phyloP scores from a whole-genome alignment of 2,329 filamentous ascomycete genomes.

The Fusarium falciforme region DNA sequence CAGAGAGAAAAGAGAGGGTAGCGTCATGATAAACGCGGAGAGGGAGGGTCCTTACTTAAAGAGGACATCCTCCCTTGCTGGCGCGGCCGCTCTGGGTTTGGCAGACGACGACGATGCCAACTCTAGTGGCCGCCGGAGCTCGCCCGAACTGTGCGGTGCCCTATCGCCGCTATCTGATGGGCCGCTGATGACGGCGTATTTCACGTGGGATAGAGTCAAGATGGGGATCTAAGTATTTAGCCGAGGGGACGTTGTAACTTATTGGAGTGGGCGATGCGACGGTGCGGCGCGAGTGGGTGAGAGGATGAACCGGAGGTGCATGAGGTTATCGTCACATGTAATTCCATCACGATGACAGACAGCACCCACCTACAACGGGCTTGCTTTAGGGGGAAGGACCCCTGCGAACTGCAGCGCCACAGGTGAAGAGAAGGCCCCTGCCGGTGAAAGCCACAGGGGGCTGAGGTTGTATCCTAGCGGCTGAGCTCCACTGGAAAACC shows the following conservation, averaged over 20 bases:
- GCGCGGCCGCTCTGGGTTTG: constrained; percentile 10
- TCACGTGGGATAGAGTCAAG: constrained; percentile 2
- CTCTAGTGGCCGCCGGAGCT: constrained; percentile 33
- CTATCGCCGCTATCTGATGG: constrained; percentile 26
- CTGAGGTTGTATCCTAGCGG: not conserved
- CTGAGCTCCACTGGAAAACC: not conserved
- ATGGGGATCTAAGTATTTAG: not conserved
- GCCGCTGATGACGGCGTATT: not conserved
- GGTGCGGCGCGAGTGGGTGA: not conserved
- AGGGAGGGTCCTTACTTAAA: constrained; percentile 46
- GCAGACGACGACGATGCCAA: constrained; percentile 32
- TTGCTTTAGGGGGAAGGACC: not conserved
- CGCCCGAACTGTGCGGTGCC: constrained; percentile 22
- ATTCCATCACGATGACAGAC: constrained; percentile 11
- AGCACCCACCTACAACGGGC: not conserved
- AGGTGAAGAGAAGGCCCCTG: not conserved
- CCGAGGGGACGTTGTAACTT: not conserved
- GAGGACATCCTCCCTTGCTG: constrained; percentile 41
- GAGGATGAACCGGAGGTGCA: not conserved
- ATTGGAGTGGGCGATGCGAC: not conserved
- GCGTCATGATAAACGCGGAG: constrained; percentile 25
- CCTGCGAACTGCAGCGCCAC: constrained; percentile 21
- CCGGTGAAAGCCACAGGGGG: constrained; percentile 23
- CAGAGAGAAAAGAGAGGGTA: not conserved
- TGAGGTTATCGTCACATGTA: constrained; percentile 31